Percentiles rank a stretch among this genome's conserved stretches.
These are phyloP conservation scores for Fomes fomentarius DNA, from an alignment of 1,284 basidiomycete genomes.

Conservation along the genomic window DNA sequence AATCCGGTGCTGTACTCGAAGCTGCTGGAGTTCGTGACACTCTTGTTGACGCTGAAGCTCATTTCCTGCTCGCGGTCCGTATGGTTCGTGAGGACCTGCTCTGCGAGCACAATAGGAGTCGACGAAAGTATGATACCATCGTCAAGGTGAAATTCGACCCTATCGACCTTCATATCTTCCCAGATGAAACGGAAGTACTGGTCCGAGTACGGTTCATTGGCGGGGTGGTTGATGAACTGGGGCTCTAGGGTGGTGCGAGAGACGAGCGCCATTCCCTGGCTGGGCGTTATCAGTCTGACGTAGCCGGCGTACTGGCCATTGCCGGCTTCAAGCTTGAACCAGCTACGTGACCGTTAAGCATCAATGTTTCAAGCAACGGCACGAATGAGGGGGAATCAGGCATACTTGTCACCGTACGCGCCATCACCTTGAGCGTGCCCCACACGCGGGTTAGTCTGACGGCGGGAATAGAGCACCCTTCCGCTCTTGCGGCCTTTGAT, in stretches of 20 bases:
- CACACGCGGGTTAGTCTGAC: not conserved
- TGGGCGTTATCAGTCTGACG: not conserved
- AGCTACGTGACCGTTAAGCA: not conserved
- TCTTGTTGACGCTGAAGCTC: not conserved
- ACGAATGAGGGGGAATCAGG: too few species aligned
- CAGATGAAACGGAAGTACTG: slow-evolving; percentile 5
- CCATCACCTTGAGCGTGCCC: slow-evolving; percentile 7
- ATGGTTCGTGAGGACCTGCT: not conserved
- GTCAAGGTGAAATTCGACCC: slow-evolving; percentile 4
- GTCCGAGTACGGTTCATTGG: not conserved
- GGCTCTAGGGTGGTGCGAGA: not conserved
- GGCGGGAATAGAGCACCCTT: slow-evolving; percentile 8
- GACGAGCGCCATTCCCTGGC: not conserved
- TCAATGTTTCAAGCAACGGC: too few species aligned
- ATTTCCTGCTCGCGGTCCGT: not conserved
- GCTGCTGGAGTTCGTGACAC: not conserved
- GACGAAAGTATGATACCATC: not conserved
- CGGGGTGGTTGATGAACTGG: not conserved
- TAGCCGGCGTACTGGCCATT: not conserved
- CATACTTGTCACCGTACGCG: slow-evolving; percentile 6
- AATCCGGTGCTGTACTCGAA: slow-evolving; percentile 5
- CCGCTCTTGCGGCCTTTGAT: slow-evolving; percentile 9
- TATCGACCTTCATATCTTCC: slow-evolving; percentile 5
- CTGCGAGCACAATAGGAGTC: not conserved
- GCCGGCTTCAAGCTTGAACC: slow-evolving; percentile 7